A percentile compares a stretch with the other conserved stretches of the same genome.
phyloP scores from a whole-genome alignment of 768 basidiomycete genomes.

The Pisolithus sp. region DNA sequence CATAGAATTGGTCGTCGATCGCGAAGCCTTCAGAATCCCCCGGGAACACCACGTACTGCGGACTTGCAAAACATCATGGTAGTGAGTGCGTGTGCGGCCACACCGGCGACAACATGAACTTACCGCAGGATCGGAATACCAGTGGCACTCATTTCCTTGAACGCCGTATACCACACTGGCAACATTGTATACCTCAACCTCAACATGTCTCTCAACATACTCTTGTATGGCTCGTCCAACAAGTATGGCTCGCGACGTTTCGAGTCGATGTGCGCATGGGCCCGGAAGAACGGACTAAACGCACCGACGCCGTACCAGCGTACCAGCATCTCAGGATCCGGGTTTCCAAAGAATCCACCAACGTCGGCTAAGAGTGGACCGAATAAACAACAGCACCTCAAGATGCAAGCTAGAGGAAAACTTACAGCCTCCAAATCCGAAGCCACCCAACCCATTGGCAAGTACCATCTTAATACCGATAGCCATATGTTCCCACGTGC shows the following conservation, averaged over 20 bases:
- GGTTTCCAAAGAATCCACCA: slow-evolving; percentile 98
- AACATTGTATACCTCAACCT: slow-evolving; percentile 81
- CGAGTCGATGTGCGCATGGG: slow-evolving; percentile 96
- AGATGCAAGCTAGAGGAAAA: slow-evolving; percentile 8
- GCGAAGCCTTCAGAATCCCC: slow-evolving; percentile 79
- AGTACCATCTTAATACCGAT: slow-evolving; percentile 93
- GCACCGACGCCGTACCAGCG: slow-evolving; percentile 96
- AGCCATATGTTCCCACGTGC: slow-evolving; percentile 96
- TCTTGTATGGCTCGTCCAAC: slow-evolving; percentile 82
- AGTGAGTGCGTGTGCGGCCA: not conserved
- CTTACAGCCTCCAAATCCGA: slow-evolving; percentile 89
- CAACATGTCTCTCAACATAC: slow-evolving; percentile 71
- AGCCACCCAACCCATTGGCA: slow-evolving; percentile 80
- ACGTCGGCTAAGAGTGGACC: slow-evolving; percentile 68
- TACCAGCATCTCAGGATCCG: slow-evolving; percentile 88
- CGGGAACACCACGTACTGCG: slow-evolving; percentile 95
- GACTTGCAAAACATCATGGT: slow-evolving; percentile 42
- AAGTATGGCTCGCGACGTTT: slow-evolving; percentile 96
- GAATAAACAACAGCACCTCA: not conserved
- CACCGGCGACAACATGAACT: slow-evolving; percentile 10
- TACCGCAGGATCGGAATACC: slow-evolving; percentile 83
- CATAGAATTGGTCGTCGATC: slow-evolving; percentile 91
- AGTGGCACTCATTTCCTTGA: slow-evolving; percentile 76
- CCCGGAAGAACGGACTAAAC: slow-evolving; percentile 97
- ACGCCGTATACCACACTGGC: slow-evolving; percentile 97